Base-by-base conservation (phyloP, 192 early-diverging fungal species). In the Gryganskiella cystojenkinii region DNA sequence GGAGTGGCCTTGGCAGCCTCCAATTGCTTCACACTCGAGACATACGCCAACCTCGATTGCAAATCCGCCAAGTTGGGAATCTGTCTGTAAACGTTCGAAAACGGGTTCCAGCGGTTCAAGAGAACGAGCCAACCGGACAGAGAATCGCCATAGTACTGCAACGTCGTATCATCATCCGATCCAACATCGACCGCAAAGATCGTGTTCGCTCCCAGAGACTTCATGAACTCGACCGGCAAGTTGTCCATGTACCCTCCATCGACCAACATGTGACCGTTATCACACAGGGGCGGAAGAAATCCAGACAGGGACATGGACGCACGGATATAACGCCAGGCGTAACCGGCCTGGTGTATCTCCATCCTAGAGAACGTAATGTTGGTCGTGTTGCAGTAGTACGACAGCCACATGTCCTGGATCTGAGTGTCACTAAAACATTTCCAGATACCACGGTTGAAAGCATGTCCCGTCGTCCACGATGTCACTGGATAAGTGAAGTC, bases 191-290 rank as follows among this genome's bases (percentile, higher is more conserved):
- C 89, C 0, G 97, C 97, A 89, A 99, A 93, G 49, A 98, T 92
- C 52, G 91, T 92, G 52, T 93, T 83, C 1, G 97, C 97, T 0
- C 96, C 96, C 49, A 94, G 80, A 42, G 84, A 84, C 66, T 87
- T 88, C 75, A 89, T 87, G 67, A 95, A 84, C 61, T 90, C 90
- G 3, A 96, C 98, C 0, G 98, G 98, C 64, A 99, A 81, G 79
- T 99, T 98, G 79, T 98, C 95, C 82, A 98, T 88, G 79, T 99
- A 99, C 5, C 98, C 98, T 58, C 98, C 98, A 72, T 99, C 98
- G 14, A 99, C 90, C n/a, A 99, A 82, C 91, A 99, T 90, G 68
- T 96, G 88, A 28, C 98, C 98, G 64, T 98, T 92, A 79, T 99
- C 95, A 71, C 95, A 98, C 37, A 99, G 83, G 0, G 98, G 98